These are phyloP conservation scores for Wakefieldia striispora DNA, from an alignment of 768 basidiomycete species.

Conservation along the genomic window DNA sequence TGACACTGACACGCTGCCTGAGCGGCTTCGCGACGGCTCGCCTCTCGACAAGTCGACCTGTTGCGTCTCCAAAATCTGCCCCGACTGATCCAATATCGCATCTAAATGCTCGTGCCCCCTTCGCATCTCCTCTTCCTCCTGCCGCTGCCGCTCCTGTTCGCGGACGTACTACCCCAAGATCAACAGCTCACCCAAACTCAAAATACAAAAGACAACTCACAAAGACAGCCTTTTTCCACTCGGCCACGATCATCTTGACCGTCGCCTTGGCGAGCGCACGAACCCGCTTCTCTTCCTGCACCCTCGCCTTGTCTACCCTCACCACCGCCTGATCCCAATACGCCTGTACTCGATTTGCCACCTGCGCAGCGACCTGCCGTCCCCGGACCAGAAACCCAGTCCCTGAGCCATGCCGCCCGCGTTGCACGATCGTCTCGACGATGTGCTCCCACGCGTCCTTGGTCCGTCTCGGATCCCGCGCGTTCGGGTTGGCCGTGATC, in stretches of 20 bases:
- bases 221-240: constrained; percentile 88
- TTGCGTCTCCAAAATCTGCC: constrained; percentile 82
- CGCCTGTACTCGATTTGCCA: constrained; percentile 63
- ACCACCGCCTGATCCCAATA: constrained; percentile 74
- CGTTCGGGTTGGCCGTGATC: constrained; percentile 16
- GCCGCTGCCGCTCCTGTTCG: constrained; percentile 58
- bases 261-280: constrained; percentile 69
- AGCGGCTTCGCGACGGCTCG: constrained; percentile 53
- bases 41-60: constrained; percentile 62
- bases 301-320: constrained; percentile 56
- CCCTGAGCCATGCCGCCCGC: constrained; percentile 18
- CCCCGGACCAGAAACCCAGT: constrained; percentile 22
- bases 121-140: constrained; percentile 74
- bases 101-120: constrained; percentile 85
- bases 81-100: constrained; percentile 86
- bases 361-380: constrained; percentile 46
- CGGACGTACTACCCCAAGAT: constrained; percentile 61
- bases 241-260: constrained; percentile 62
- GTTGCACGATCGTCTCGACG: constrained; percentile 43
- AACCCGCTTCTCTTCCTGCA: constrained; percentile 65
- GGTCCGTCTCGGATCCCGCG: constrained; percentile 24
- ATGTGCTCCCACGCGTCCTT: constrained; percentile 61
- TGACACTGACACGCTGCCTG: constrained; percentile 44
- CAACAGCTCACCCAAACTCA: background rate
- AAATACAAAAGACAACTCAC: constrained; percentile 44